Evolutionary conservation across 371 early-diverging fungal species (phyloP).

Genomic region (Actinomortierella wolfii): DNA sequence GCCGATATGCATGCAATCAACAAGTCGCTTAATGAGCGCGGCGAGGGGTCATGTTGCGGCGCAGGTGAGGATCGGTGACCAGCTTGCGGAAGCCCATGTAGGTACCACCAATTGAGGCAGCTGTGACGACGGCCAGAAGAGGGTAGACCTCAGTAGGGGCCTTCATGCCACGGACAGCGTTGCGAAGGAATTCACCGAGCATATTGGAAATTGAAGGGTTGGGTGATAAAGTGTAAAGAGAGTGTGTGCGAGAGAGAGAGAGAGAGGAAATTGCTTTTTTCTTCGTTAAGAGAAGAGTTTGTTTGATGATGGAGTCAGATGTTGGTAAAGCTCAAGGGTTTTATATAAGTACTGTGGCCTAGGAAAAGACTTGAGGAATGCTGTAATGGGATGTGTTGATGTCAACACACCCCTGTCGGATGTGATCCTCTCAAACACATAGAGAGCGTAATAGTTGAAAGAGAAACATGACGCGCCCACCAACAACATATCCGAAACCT

Average conservation of each 20-base stretch:
- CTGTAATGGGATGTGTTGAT: too few relatives aligned
- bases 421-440: too few relatives aligned
- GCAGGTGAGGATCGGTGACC: conserved; percentile 39
- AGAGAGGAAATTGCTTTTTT: conserved; percentile 4
- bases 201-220: conserved; percentile 13
- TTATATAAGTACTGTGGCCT: too few relatives aligned
- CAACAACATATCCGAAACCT: too few relatives aligned
- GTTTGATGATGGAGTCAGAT: too few relatives aligned
- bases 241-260: background rate
- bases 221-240: background rate
- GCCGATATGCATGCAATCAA: too few relatives aligned
- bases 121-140: conserved; percentile 37
- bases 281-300: conserved; percentile 1
- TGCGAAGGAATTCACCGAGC: conserved; percentile 29
- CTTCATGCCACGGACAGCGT: conserved; percentile 35
- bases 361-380: too few relatives aligned
- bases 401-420: too few relatives aligned
- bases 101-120: conserved; percentile 38
- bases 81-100: conserved; percentile 47
- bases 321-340: too few relatives aligned
- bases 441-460: too few relatives aligned
- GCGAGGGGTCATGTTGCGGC: conserved; percentile 12
- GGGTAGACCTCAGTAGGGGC: conserved; percentile 45
- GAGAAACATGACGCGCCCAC: too few relatives aligned
- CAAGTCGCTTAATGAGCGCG: too few relatives aligned